Base-by-base conservation (phyloP, 768 basidiomycete genomes). In the Bullera alba region DNA sequence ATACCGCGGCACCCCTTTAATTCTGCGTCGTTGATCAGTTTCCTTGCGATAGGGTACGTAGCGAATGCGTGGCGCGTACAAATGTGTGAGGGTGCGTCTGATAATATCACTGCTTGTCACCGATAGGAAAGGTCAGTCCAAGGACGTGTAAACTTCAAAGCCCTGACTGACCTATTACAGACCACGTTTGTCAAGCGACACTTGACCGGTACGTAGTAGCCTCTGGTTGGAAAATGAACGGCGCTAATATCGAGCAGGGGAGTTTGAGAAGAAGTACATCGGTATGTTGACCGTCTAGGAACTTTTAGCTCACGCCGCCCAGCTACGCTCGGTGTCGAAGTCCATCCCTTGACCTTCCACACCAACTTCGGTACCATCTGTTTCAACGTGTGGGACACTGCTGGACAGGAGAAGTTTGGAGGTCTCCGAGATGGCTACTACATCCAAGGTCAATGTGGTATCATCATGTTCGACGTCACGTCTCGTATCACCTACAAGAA, bases 301-400 rank as follows among this genome's bases (percentile, higher is more conserved):
- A 10, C n/a, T 28, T 14, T 27, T 26, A 26, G 42, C 12, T 28
- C 42, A 25, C 12, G 12, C 19, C 28, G 7, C 15, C 30, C 75
- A 97, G 95, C 95, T 70, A 99, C 95, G 51, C 87, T 99, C 54
- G 95, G 95, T 80, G 95, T 97, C 66, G 95, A 99, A 75, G 95
- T 99, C 41, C 95, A 97, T 78, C 95, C 95, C 55, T 79, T 99
- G 50, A 74, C 79, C 38, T 99, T 99, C 81, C 78, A 86, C 63
- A 99, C 95, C 79, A 97, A 97, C 82, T 97, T 86, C 67, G 95
- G 95, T 65, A 93, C 85, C 34, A 90, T 99, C 78, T 87, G 87
- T 78, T 99, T 99, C 83, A 97, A 97, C 73, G 93, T 96, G 47
- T 99, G 95, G 95, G 95, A 99, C 75, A 99, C 95, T 27, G 95